Conservation (phyloP, 805 yeast genomes). For the Blastobotrys terrestris region DNA sequence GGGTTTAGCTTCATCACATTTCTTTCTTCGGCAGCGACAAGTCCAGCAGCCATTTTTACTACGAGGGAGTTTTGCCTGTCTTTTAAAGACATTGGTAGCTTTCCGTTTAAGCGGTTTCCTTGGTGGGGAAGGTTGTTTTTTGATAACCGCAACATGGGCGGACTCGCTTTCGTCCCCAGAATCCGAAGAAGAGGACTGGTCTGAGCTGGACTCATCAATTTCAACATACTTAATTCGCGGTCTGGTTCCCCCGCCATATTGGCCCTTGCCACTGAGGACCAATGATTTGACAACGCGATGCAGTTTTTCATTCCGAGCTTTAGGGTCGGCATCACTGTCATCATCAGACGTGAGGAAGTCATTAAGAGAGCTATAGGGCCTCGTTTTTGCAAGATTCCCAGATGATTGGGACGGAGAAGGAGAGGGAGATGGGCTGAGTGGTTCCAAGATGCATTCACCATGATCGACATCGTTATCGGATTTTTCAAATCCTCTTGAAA, state of each 20-base stretch:
- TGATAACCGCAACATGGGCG: too few relatives aligned
- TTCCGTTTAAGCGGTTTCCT: background rate
- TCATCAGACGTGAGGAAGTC: too few relatives aligned
- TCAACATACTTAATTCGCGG: background rate
- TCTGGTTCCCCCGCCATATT: too few relatives aligned
- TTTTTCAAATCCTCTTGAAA: background rate
- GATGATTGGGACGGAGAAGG: too few relatives aligned
- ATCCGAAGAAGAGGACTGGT: background rate
- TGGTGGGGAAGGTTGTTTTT: background rate
- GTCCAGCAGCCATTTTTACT: constrained; percentile 73
- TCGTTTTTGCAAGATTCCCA: too few relatives aligned
- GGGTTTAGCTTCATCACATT: constrained; percentile 64
- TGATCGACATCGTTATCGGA: background rate
- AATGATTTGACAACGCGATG: too few relatives aligned
- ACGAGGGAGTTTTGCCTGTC: constrained; percentile 23
- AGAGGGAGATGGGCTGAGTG: background rate
- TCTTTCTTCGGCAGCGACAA: constrained; percentile 64
- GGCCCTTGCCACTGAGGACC: too few relatives aligned
- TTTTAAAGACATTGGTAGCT: background rate
- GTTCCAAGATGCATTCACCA: background rate
- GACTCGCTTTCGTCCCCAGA: too few relatives aligned
- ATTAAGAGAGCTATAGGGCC: too few relatives aligned
- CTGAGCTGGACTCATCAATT: background rate
- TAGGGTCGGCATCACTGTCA: too few relatives aligned
- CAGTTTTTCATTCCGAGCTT: too few relatives aligned